Conservation (phyloP, 768 basidiomycete species). For the Trametes gibbosa region DNA sequence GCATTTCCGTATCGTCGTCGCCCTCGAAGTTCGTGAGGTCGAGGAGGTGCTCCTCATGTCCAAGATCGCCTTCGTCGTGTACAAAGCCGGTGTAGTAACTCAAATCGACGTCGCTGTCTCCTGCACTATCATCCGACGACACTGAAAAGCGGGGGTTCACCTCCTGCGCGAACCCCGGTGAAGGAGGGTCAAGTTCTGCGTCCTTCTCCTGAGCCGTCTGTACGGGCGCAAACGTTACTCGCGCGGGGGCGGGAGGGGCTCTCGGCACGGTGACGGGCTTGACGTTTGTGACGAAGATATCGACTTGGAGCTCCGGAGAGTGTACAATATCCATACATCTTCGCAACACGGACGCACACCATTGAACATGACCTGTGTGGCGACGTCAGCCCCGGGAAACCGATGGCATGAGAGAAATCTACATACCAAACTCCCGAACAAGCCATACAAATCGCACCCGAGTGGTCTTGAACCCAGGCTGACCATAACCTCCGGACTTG, state of each 20-base stretch:
- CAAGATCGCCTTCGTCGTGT: slow-evolving; percentile 35
- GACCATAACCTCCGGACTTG: slow-evolving; percentile 41
- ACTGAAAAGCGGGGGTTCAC: slow-evolving; percentile 14
- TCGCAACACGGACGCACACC: slow-evolving; percentile 69
- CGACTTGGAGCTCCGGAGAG: slow-evolving; percentile 49
- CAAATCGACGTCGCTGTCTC: slow-evolving; percentile 40
- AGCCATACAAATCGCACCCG: slow-evolving; percentile 78
- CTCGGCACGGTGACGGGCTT: slow-evolving; percentile 23
- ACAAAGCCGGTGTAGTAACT: slow-evolving; percentile 39
- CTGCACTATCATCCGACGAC: slow-evolving; percentile 33
- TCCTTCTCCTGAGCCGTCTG: slow-evolving; percentile 21
- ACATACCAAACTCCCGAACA: slow-evolving; percentile 69
- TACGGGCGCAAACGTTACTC: slow-evolving; percentile 1
- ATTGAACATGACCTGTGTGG: slow-evolving; percentile 63
- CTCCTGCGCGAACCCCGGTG: slow-evolving; percentile 22
- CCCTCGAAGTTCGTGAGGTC: slow-evolving; percentile 80
- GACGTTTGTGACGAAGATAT: slow-evolving; percentile 72
- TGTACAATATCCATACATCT: slow-evolving; percentile 57
- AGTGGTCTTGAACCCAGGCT: slow-evolving; percentile 39
- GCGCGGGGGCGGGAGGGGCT: neutral
- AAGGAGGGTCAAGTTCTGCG: slow-evolving; percentile 34
- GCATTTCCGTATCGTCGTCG: slow-evolving; percentile 57
- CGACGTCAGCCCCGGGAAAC: neutral
- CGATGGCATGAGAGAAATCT: neutral
- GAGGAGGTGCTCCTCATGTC: slow-evolving; percentile 49